These are phyloP conservation scores for Pseudogymnoascus destructans DNA, from an alignment of 2,329 filamentous ascomycete genomes.

Conservation along the genomic window DNA sequence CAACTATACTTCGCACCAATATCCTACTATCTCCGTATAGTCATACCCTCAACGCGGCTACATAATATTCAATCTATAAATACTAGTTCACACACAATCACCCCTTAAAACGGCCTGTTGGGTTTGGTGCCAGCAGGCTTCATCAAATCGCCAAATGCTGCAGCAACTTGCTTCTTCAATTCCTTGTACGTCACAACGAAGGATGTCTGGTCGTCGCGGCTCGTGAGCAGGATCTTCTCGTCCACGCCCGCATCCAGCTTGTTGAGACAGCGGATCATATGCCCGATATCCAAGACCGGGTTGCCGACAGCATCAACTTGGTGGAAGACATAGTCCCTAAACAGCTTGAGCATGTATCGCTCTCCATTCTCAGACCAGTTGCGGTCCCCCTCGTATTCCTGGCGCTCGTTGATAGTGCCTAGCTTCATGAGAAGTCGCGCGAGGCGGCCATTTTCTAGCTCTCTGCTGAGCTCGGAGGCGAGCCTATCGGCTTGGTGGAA, in stretches of 20 bases:
- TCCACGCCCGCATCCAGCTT: conserved; percentile 84
- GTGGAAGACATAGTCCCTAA: conserved; percentile 95
- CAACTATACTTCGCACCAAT: background rate
- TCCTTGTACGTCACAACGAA: conserved; percentile 87
- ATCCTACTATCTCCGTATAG: background rate
- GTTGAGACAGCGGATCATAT: conserved; percentile 77
- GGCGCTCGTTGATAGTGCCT: conserved; percentile 77
- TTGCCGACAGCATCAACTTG: conserved; percentile 78
- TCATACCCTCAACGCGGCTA: background rate
- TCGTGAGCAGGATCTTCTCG: conserved; percentile 74
- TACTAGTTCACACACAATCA: background rate
- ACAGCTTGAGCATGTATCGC: conserved; percentile 83
- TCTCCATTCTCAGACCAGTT: conserved; percentile 89
- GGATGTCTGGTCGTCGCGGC: conserved; percentile 78
- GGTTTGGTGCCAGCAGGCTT: conserved; percentile 14
- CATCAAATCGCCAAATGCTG: conserved; percentile 43
- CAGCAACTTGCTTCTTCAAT: conserved; percentile 52
- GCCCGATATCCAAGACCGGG: conserved; percentile 72
- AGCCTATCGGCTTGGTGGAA: conserved; percentile 70
- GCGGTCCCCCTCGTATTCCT: conserved; percentile 64
- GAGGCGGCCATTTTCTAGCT: conserved; percentile 80
- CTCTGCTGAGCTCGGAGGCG: conserved; percentile 56
- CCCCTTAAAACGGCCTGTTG: background rate
- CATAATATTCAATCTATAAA: conserved; percentile 5
- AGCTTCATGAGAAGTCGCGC: conserved; percentile 74